Conservation (phyloP, 306 rosid genomes). For the Neltuma alba region DNA sequence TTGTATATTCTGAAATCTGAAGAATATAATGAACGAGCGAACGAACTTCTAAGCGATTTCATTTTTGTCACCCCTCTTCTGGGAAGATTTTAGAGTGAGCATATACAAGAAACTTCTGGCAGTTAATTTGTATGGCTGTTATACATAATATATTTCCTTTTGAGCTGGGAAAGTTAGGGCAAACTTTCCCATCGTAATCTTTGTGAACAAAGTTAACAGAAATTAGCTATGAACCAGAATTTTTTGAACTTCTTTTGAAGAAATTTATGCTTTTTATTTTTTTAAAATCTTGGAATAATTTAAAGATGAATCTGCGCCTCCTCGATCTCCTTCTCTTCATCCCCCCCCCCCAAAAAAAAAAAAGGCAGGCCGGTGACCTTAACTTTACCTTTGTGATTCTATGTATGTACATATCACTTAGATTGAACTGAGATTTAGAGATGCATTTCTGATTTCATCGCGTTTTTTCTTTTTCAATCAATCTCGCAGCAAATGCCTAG, state of each 20-base stretch:
- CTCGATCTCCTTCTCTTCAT: not conserved
- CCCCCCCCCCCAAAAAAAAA: no score
- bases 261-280: not conserved
- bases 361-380: not conserved
- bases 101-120: slow-evolving; percentile 3
- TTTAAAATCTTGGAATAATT: not conserved
- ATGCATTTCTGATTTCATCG: not conserved
- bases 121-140: not conserved
- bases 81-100: not conserved
- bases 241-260: not conserved
- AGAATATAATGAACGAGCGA: not conserved
- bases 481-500: slow-evolving; percentile 70
- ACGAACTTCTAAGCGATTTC: not conserved
- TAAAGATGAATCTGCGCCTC: not conserved
- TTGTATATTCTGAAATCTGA: not conserved
- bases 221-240: not conserved
- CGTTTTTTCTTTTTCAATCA: not conserved
- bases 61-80: not conserved
- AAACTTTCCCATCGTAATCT: slow-evolving; percentile 13
- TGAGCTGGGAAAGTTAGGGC: slow-evolving; percentile 9
- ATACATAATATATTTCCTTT: not conserved
- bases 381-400: slow-evolving; percentile 5
- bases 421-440: not conserved
- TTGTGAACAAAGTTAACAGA: slow-evolving; percentile 9
- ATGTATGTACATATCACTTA: not conserved